Evolutionary conservation across 305 asterid genomes (phyloP).

Genomic region (Solanum hybrid): DNA sequence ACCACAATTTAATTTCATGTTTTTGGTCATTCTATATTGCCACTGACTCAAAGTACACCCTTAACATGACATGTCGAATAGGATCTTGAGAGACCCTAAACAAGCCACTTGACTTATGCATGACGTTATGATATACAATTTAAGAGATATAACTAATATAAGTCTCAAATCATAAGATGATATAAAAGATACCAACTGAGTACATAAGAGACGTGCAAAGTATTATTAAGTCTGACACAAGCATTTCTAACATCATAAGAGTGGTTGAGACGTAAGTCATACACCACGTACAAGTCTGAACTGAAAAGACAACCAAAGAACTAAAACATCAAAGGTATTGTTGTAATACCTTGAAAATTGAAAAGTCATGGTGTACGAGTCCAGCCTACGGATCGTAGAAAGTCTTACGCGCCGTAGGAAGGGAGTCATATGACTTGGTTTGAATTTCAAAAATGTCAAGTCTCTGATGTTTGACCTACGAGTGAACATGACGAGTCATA

Average conservation of each 20-base stretch:
- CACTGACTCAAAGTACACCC: background rate
- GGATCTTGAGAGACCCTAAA: background rate
- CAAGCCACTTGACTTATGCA: background rate
- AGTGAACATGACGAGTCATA: too few relatives aligned
- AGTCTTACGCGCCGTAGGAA: background rate
- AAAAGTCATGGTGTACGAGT: background rate
- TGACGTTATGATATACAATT: background rate
- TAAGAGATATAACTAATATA: background rate
- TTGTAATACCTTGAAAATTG: background rate
- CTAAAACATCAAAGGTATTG: background rate
- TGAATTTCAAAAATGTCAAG: background rate
- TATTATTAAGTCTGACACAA: background rate
- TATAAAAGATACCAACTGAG: background rate
- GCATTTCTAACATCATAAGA: too few relatives aligned
- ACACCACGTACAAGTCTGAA: background rate
- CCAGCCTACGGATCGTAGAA: background rate
- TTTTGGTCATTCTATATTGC: background rate
- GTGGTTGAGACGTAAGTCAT: background rate
- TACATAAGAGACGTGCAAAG: background rate
- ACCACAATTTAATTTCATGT: background rate
- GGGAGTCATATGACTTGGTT: background rate
- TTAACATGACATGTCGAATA: background rate
- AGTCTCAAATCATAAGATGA: background rate
- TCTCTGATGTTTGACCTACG: background rate
- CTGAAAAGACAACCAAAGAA: too few relatives aligned